A percentile compares a stretch with the other conserved stretches of the same genome.
These are phyloP conservation scores for Pseudogymnoascus sp. DNA, from an alignment of 2,329 filamentous ascomycete species.

Conservation along the genomic window DNA sequence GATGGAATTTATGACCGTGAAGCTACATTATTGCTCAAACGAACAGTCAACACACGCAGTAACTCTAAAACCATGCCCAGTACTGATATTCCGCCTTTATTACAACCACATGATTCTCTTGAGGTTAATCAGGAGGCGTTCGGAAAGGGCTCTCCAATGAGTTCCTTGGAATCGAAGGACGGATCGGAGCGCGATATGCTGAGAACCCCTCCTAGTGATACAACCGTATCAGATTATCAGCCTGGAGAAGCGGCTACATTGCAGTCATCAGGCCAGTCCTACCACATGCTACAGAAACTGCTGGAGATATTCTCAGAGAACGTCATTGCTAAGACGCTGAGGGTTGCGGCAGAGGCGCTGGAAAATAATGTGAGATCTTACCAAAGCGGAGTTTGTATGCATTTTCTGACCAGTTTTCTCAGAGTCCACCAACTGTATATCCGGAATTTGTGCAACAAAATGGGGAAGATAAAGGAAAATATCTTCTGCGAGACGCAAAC, in stretches of 20 bases:
- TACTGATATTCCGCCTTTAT: background rate
- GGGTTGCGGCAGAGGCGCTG: constrained; percentile 17
- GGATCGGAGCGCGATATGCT: background rate
- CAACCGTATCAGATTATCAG: background rate
- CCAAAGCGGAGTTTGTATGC: background rate
- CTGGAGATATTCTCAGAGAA: constrained; percentile 19
- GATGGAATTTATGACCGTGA: background rate
- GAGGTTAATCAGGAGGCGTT: background rate
- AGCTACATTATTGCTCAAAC: background rate
- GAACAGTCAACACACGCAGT: background rate
- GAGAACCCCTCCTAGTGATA: background rate
- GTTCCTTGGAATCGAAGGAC: background rate
- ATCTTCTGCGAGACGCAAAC: constrained; percentile 17
- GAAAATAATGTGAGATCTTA: background rate
- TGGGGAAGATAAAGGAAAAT: constrained; percentile 15
- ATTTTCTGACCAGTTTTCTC: background rate
- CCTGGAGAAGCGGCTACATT: background rate
- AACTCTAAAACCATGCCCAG: background rate
- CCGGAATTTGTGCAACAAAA: constrained; percentile 22
- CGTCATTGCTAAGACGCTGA: constrained; percentile 19
- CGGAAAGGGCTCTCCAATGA: background rate
- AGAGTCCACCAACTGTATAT: constrained; percentile 19
- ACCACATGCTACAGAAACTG: background rate
- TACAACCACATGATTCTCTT: background rate
- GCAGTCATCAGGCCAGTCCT: background rate